These are phyloP conservation scores for Skeletonema marinoi DNA, from an alignment of 108 stramenopile species.

Conservation along the genomic window DNA sequence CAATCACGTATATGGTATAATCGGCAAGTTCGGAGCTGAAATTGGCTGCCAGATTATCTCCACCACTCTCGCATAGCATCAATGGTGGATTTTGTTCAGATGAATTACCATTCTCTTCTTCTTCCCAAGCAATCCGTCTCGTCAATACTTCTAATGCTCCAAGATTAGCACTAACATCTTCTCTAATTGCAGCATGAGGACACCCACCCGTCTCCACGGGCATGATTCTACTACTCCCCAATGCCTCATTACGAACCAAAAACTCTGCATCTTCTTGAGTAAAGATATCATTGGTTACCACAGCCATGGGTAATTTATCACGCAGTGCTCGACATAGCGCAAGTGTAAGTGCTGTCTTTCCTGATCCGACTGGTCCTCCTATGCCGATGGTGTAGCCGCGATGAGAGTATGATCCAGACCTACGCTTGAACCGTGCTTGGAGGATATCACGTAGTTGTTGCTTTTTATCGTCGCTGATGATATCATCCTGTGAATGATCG, in stretches of 20 bases:
- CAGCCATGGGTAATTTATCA: constrained; percentile 52
- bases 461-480: neutral
- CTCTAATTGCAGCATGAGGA: constrained; percentile 97
- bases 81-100: constrained; percentile 49
- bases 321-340: constrained; percentile 73
- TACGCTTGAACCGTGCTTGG: constrained; percentile 37
- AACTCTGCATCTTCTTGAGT: constrained; percentile 98
- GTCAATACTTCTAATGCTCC: constrained; percentile 92
- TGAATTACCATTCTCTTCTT: neutral
- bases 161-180: constrained; percentile 96
- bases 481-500: constrained; percentile 6
- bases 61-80: constrained; percentile 93
- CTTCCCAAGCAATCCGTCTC: constrained; percentile 42
- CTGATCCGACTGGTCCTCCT: constrained; percentile 92
- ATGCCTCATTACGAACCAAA: constrained; percentile 77
- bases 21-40: constrained; percentile 96
- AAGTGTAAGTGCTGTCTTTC: constrained; percentile 88
- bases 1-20: constrained; percentile 98
- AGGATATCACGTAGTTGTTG: constrained; percentile 29
- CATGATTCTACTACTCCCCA: constrained; percentile 74
- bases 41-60: constrained; percentile 98
- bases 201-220: constrained; percentile 99
- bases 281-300: constrained; percentile 99
- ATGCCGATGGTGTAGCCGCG: constrained; percentile 94
- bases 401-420: constrained; percentile 43